phyloP scores from a whole-genome alignment of 1,139 yeast genomes.

The Zhuliangozyma parablackwelliae region DNA sequence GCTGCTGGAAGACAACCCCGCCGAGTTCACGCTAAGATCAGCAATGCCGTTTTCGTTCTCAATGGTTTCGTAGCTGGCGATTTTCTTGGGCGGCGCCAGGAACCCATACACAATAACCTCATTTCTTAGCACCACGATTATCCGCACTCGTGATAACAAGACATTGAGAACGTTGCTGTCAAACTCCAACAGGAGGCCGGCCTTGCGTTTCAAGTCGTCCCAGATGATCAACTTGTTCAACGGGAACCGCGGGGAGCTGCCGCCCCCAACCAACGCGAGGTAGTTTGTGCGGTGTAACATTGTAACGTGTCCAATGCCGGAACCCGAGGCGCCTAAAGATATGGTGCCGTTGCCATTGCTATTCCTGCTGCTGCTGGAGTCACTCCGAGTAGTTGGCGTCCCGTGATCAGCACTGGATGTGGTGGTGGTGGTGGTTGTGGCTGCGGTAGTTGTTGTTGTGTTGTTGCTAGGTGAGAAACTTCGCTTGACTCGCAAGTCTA shows the following conservation, averaged over 20 bases:
- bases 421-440: too few species aligned
- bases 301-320: constrained; percentile 71
- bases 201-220: constrained; percentile 83
- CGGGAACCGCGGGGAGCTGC: constrained; percentile 71
- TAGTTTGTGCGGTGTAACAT: constrained; percentile 91
- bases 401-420: constrained; percentile 3
- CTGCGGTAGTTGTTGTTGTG: background rate
- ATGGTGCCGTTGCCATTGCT: background rate
- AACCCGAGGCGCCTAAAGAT: constrained; percentile 14
- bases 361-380: background rate
- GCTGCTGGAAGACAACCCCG: background rate
- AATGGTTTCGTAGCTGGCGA: constrained; percentile 68
- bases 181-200: constrained; percentile 72
- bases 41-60: constrained; percentile 68
- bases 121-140: constrained; percentile 65
- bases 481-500: constrained; percentile 73
- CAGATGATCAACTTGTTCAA: constrained; percentile 76
- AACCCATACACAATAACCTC: constrained; percentile 76
- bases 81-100: constrained; percentile 68
- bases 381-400: constrained; percentile 6
- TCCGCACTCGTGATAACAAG: constrained; percentile 66
- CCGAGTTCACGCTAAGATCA: constrained; percentile 44
- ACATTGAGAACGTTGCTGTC: constrained; percentile 71
- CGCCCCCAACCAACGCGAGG: constrained; percentile 86
- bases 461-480: constrained; percentile 27